Evolutionary conservation across 192 early-diverging fungal genomes (phyloP).

Genomic region (Bifiguratus adelaidae): DNA sequence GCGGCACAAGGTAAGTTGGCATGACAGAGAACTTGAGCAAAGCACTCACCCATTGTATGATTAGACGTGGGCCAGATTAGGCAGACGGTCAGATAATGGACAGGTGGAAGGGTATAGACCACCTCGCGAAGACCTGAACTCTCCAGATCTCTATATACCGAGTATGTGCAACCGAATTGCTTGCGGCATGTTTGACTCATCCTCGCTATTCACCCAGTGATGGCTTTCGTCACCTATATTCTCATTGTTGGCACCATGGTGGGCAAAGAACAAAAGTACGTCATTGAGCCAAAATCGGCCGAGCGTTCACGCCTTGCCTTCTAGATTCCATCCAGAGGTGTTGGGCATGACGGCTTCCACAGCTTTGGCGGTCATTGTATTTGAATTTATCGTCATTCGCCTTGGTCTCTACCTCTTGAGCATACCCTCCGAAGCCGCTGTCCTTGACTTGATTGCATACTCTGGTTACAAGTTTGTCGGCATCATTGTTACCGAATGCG

Average conservation of each 20-base stretch:
- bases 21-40: neutral
- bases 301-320: neutral
- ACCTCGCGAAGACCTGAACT: constrained; percentile 87
- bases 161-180: constrained; percentile 16
- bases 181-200: constrained; percentile 3
- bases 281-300: neutral
- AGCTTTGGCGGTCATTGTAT: constrained; percentile 64
- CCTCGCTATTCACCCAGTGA: constrained; percentile 32
- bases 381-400: constrained; percentile 78
- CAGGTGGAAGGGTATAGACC: constrained; percentile 67
- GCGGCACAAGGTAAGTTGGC: constrained; percentile 58
- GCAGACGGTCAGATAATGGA: constrained; percentile 65
- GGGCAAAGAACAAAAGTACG: constrained; percentile 40
- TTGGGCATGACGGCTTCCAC: constrained; percentile 78
- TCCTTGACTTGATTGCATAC: constrained; percentile 81
- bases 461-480: constrained; percentile 95
- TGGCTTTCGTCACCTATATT: constrained; percentile 90
- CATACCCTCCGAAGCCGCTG: constrained; percentile 69
- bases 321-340: constrained; percentile 77
- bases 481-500: constrained; percentile 36
- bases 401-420: constrained; percentile 81
- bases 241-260: constrained; percentile 59
- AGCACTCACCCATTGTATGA: too few species aligned
- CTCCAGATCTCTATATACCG: constrained; percentile 96
- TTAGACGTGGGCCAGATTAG: constrained; percentile 72